Percentiles rank a stretch among this genome's conserved stretches.
Evolutionary conservation across 371 early-diverging fungal species (phyloP).

Genomic region (Mortierella sp.): DNA sequence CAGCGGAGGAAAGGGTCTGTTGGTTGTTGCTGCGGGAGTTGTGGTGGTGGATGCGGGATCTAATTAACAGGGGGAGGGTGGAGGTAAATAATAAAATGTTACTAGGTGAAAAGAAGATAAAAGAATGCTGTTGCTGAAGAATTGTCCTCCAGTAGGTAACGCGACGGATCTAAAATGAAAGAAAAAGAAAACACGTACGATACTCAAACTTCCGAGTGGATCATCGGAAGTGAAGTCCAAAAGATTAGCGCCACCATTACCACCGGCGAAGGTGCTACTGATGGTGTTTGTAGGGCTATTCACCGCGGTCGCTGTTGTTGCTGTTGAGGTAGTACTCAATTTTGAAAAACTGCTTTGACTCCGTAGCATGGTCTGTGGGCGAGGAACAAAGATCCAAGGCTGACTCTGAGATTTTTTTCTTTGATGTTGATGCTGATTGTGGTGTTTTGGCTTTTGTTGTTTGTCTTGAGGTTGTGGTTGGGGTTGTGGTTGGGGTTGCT

Average conservation of each 20-base stretch:
- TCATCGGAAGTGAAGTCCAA: constrained; percentile 37
- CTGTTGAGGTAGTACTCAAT: not conserved
- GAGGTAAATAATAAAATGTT: too few species aligned
- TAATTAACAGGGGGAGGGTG: not conserved
- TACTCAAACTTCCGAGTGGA: constrained; percentile 36
- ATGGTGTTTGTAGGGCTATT: constrained; percentile 3
- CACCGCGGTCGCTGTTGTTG: not conserved
- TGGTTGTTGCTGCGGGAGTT: constrained; percentile 46
- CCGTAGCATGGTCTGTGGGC: not conserved
- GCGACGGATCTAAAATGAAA: too few species aligned
- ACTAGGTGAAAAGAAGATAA: too few species aligned
- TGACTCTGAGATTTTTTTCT: constrained; percentile 13
- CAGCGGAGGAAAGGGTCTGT: constrained; percentile 54
- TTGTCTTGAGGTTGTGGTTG: not conserved
- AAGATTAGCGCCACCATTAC: not conserved
- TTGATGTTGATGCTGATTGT: not conserved
- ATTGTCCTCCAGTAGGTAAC: too few species aligned
- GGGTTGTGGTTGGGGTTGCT: not conserved
- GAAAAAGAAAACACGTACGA: constrained; percentile 26
- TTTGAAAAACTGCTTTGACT: not conserved
- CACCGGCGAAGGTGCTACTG: not conserved
- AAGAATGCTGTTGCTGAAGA: too few species aligned
- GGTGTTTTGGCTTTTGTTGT: not conserved
- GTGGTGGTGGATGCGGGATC: constrained; percentile 17
- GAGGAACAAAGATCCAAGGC: not conserved